Evolutionary conservation across 163 green algal genomes (phyloP), one percentile per base, ranked within the genome.

Genomic region (Volvox carteri): DNA sequence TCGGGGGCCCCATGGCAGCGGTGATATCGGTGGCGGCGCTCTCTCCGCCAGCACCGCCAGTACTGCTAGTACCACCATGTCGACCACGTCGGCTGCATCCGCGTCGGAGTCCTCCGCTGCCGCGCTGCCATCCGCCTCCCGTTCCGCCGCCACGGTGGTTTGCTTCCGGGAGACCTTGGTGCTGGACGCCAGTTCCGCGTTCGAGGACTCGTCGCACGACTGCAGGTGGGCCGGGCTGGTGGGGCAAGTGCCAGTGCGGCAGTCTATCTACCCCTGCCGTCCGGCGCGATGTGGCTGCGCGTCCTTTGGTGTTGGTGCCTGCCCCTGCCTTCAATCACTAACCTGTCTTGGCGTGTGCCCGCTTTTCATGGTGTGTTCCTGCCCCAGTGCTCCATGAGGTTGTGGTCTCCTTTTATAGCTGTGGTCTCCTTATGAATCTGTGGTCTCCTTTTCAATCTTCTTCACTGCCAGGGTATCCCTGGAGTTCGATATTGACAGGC

Each of bases 131-230:
- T n/a, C n/a, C n/a, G n/a, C n/a, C n/a, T n/a, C n/a, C n/a, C n/a
- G n/a, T n/a, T n/a, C 54, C 28, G 72, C 74, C 28, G 44, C 77
- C 18, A 37, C 18, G 18, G 68, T 88, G 83, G 65, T 74, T 18
- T 81, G 67, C 11, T 88, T 88, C 68, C 83, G 83, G 2, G 83
- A 88, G 68, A 81, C 83, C 25, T 48, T 88, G 46, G 39, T 67
- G 23, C 83, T 88, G 35, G 83, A 88, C 35, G 83, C 83, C 25
- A 74, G 42, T 35, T 88, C 83, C 1, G 83, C 35, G 3, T 88
- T 75, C 14, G 50, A 65, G 1, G 68, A 72, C 62, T 52, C 60
- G 33, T 80, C 65, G 14, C 48, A 80, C 33, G 67, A 79, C 33
- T 30, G 2, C 35, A 62, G 81, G 81, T 87, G 60, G 37, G 52